phyloP scores from a whole-genome alignment of 2,329 filamentous ascomycete genomes.

The Sordariomycetes sp. region DNA sequence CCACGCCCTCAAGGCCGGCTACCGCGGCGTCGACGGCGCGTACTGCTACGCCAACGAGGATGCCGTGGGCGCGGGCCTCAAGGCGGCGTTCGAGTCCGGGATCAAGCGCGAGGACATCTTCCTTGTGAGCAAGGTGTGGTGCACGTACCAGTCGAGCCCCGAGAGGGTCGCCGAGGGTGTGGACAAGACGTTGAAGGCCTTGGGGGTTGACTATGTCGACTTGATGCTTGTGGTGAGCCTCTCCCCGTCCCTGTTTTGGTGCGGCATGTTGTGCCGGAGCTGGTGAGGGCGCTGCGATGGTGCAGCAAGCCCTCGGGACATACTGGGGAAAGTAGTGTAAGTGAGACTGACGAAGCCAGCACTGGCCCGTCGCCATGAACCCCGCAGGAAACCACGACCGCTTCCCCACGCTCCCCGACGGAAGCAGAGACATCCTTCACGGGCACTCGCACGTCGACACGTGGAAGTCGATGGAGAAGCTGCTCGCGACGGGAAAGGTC shows the following conservation, averaged over 20 bases:
- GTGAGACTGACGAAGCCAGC: slow-evolving; percentile 21
- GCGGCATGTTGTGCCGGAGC: neutral
- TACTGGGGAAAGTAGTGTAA: neutral
- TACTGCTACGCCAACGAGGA: slow-evolving; percentile 74
- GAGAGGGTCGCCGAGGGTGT: slow-evolving; percentile 51
- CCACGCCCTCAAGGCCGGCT: slow-evolving; percentile 42
- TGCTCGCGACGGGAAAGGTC: slow-evolving; percentile 45
- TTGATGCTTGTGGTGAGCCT: slow-evolving; percentile 52
- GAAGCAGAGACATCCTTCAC: slow-evolving; percentile 58
- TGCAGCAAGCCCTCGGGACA: no score
- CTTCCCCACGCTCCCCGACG: slow-evolving; percentile 64
- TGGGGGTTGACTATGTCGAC: slow-evolving; percentile 73
- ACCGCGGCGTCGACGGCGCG: slow-evolving; percentile 54
- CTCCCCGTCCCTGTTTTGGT: neutral
- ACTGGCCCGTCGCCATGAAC: slow-evolving; percentile 77
- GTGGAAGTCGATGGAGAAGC: slow-evolving; percentile 63
- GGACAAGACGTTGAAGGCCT: slow-evolving; percentile 56
- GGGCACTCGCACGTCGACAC: slow-evolving; percentile 60
- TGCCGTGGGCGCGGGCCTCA: slow-evolving; percentile 67
- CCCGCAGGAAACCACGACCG: slow-evolving; percentile 60
- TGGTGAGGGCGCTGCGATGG: neutral
- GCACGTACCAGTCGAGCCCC: slow-evolving; percentile 51
- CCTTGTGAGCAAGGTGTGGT: slow-evolving; percentile 78
- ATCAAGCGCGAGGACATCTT: slow-evolving; percentile 70
- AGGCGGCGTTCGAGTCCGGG: slow-evolving; percentile 56